Conservation (phyloP, 768 basidiomycete species). For the Suillus tomentosus region DNA sequence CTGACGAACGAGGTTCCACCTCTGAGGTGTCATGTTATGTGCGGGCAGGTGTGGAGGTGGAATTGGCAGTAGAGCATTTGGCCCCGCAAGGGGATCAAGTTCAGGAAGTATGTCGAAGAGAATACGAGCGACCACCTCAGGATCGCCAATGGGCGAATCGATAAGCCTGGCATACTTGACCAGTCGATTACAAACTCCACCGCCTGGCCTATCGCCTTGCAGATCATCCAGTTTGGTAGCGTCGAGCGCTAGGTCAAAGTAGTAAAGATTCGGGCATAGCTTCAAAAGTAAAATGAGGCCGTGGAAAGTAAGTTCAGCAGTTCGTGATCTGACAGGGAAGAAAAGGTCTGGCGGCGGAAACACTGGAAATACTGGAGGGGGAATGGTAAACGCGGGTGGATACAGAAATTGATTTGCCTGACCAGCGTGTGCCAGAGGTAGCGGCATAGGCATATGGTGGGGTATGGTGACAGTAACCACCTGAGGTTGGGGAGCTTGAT, state of each 20-base stretch:
- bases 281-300: conserved; percentile 9
- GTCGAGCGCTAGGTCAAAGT: conserved; percentile 4
- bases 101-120: conserved; percentile 10
- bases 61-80: not conserved
- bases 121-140: conserved; percentile 3
- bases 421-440: not conserved
- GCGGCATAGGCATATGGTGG: not conserved
- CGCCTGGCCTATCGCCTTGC: conserved; percentile 1
- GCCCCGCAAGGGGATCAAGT: conserved; percentile 4
- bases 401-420: not conserved
- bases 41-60: not conserved
- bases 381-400: not conserved
- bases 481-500: not conserved
- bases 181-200: conserved; percentile 8
- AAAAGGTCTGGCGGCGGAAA: not conserved
- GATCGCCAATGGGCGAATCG: conserved; percentile 3
- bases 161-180: conserved; percentile 6
- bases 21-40: not conserved
- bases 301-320: conserved; percentile 1
- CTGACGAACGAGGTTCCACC: conserved; percentile 1
- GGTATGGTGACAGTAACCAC: not conserved
- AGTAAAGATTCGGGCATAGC: conserved; percentile 7
- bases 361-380: not conserved
- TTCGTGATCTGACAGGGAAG: conserved; percentile 5
- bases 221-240: conserved; percentile 9